Evolutionary conservation across 2,329 filamentous ascomycete species (phyloP).

Genomic region (Amauroascus verrucosus): DNA sequence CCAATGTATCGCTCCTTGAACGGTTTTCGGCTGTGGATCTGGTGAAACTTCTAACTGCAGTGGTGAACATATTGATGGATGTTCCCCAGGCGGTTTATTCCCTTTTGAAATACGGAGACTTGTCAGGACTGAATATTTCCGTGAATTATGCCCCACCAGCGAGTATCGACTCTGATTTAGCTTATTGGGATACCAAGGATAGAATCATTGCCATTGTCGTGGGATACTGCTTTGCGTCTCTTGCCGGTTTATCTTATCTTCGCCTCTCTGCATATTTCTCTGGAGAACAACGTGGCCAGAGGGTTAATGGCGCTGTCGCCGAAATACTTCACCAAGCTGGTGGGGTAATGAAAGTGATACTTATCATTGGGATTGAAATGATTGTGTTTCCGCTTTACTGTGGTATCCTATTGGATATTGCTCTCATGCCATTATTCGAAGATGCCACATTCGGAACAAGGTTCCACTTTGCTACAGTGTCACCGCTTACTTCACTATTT

Average conservation of each 20-base stretch:
- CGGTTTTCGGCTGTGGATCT: background rate
- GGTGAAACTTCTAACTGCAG: background rate
- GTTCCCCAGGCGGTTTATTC: slow-evolving; percentile 15
- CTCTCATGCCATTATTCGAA: slow-evolving; percentile 80
- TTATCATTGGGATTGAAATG: slow-evolving; percentile 99
- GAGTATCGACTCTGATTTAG: slow-evolving; percentile 48
- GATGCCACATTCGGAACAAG: slow-evolving; percentile 66
- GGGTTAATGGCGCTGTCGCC: slow-evolving; percentile 58
- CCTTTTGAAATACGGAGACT: slow-evolving; percentile 21
- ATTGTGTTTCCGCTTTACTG: slow-evolving; percentile 94
- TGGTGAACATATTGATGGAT: slow-evolving; percentile 12
- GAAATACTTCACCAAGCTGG: slow-evolving; percentile 86
- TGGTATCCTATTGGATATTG: slow-evolving; percentile 77
- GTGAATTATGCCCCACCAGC: slow-evolving; percentile 17
- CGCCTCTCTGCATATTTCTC: slow-evolving; percentile 61
- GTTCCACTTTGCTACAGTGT: slow-evolving; percentile 63
- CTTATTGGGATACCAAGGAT: slow-evolving; percentile 60
- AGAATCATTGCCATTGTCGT: slow-evolving; percentile 62
- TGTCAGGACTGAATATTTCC: slow-evolving; percentile 21
- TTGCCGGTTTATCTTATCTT: slow-evolving; percentile 69
- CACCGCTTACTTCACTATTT: slow-evolving; percentile 83
- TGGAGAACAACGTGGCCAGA: slow-evolving; percentile 43
- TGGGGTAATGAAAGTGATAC: slow-evolving; percentile 91
- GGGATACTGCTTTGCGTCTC: slow-evolving; percentile 68
- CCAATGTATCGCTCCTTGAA: background rate